Percentiles rank a stretch among this genome's conserved stretches.
Conservation (phyloP, 305 asterid species). For the Fraxinus baroniana region DNA sequence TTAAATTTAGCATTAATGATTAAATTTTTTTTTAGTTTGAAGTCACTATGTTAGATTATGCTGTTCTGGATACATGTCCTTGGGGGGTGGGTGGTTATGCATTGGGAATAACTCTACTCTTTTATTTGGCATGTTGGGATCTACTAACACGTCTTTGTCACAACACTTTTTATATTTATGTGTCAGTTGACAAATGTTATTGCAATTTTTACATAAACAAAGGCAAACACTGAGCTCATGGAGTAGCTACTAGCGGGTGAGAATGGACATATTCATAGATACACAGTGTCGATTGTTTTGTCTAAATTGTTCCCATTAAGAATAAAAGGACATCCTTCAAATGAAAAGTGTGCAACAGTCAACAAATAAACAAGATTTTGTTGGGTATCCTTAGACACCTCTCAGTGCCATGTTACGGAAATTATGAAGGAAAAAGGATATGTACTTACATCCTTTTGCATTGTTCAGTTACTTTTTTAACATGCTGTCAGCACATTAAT, state of each 20-base stretch:
- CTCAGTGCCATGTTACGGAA: not conserved
- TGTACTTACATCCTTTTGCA: not conserved
- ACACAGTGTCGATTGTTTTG: not conserved
- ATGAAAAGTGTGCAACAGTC: not conserved
- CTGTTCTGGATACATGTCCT: conserved; percentile 14
- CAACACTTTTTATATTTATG: not conserved
- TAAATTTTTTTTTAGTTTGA: not conserved
- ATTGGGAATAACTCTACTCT: not conserved
- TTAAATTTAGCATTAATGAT: conserved; percentile 4
- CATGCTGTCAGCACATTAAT: not conserved
- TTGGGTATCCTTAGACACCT: not conserved
- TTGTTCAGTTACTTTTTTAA: not conserved
- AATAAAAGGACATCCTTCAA: not conserved
- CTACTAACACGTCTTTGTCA: not conserved
- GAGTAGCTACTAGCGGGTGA: not conserved
- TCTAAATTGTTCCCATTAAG: not conserved
- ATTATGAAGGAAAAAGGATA: not conserved
- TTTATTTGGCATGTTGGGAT: not conserved
- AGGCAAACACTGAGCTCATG: not conserved
- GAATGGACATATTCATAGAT: not conserved
- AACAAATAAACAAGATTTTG: not conserved
- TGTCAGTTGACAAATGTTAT: not conserved
- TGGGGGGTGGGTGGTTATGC: not conserved
- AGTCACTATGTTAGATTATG: not conserved
- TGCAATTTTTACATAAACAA: conserved; percentile 7